phyloP scores from a whole-genome alignment of 2,329 filamentous ascomycete species.

The Alternaria gansuensis region DNA sequence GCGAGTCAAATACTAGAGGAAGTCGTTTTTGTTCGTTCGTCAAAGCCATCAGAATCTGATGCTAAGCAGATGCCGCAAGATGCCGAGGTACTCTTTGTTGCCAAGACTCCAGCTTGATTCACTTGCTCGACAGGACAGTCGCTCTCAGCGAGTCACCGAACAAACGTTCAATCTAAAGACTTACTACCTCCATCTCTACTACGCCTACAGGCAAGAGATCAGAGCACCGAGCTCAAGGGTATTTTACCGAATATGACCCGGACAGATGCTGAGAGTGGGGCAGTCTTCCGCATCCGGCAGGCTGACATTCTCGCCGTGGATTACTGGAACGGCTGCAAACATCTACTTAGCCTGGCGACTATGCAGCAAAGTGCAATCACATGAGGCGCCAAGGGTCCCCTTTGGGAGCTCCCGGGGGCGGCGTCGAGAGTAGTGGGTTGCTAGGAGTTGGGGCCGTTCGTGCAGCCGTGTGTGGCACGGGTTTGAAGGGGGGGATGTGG shows the following conservation, averaged over 20 bases:
- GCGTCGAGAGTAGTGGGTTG: conserved; percentile 11
- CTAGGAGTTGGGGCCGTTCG: conserved; percentile 15
- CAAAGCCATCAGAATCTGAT: neutral
- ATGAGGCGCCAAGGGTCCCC: conserved; percentile 14
- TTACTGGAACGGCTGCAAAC: conserved; percentile 50
- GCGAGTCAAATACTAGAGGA: neutral
- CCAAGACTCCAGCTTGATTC: neutral
- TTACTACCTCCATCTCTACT: neutral
- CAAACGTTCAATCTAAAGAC: neutral
- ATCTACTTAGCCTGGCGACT: conserved; percentile 29
- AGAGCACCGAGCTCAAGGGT: neutral
- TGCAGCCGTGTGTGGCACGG: conserved; percentile 16
- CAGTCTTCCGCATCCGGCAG: conserved; percentile 40
- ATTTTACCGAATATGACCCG: conserved; percentile 5
- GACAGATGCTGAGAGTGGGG: neutral
- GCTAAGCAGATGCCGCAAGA: neutral
- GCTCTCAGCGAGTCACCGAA: neutral
- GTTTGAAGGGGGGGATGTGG: conserved; percentile 7
- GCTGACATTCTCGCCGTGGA: conserved; percentile 29
- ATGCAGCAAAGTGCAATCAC: conserved; percentile 31
- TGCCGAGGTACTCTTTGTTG: conserved; percentile 6
- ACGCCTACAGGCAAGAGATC: neutral
- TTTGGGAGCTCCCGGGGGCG: conserved; percentile 4
- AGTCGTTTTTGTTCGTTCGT: neutral
- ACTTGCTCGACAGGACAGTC: conserved; percentile 1